Conservation (phyloP, 768 basidiomycete species). For the Mycena vulgaris region DNA sequence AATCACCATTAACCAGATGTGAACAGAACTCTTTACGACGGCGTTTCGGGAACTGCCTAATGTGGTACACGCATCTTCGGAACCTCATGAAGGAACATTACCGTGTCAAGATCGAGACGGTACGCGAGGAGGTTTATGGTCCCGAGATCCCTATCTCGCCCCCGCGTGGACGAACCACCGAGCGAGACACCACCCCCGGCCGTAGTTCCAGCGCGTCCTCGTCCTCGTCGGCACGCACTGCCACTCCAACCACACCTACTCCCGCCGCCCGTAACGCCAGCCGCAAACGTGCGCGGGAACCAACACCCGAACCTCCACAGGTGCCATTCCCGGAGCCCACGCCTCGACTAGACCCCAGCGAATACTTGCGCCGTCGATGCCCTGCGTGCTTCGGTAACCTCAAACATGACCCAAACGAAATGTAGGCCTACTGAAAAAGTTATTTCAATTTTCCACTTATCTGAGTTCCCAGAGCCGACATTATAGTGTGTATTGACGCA, state of each 20-base stretch:
- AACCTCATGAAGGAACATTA: neutral
- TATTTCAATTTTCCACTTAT: neutral
- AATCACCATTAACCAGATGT: neutral
- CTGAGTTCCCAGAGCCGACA: neutral
- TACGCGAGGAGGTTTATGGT: no score
- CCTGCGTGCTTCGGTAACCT: constrained; percentile 18
- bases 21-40: constrained; percentile 6
- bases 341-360: neutral
- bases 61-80: constrained; percentile 12
- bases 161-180: neutral
- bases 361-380: constrained; percentile 19
- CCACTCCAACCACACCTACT: no score
- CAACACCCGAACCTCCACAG: neutral
- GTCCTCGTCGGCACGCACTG: neutral
- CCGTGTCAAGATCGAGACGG: neutral
- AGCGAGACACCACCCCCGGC: neutral
- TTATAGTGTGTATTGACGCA: constrained; percentile 8
- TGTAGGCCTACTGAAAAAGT: neutral
- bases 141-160: no score
- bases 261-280: neutral
- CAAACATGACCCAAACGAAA: neutral
- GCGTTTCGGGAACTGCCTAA: constrained; percentile 10
- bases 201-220: neutral
- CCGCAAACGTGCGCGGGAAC: neutral
- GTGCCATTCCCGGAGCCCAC: constrained; percentile 11